Percentiles rank a stretch among this genome's conserved stretches.
These are phyloP conservation scores for Voacanga thouarsii DNA, from an alignment of 257 asterid genomes.

Conservation along the genomic window DNA sequence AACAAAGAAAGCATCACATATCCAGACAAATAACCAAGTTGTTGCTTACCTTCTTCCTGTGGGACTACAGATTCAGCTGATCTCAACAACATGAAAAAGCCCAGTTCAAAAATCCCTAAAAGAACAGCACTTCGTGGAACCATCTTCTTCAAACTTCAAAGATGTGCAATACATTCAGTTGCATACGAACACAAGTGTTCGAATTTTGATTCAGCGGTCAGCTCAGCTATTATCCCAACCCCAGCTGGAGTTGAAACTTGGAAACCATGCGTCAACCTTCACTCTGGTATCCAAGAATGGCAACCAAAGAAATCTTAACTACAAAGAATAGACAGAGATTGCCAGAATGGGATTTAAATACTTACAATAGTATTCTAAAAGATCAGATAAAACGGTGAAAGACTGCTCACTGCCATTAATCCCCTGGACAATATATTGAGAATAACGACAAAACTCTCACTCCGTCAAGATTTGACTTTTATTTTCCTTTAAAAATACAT, in stretches of 20 bases:
- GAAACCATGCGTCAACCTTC: too few species aligned
- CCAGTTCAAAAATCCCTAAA: slow-evolving; percentile 20
- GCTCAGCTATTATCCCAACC: not conserved
- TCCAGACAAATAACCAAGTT: not conserved
- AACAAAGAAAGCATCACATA: not conserved
- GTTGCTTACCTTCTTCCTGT: slow-evolving; percentile 32
- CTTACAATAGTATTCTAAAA: not conserved
- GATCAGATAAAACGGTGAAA: not conserved
- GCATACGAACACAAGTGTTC: not conserved
- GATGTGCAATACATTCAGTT: not conserved
- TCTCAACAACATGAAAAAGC: slow-evolving; percentile 18
- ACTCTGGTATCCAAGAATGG: not conserved
- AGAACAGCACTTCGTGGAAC: not conserved
- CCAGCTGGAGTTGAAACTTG: not conserved
- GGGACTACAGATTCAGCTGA: slow-evolving; percentile 25
- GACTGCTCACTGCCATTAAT: too few species aligned
- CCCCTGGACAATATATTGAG: too few species aligned
- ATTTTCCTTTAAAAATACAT: not conserved
- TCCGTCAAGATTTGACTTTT: not conserved
- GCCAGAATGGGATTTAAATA: not conserved
- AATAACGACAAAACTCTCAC: not conserved
- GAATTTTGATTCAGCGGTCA: not conserved
- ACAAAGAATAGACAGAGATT: not conserved
- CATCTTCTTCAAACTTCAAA: slow-evolving; percentile 20
- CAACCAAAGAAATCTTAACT: not conserved